Evolutionary conservation across 2,329 filamentous ascomycete species (phyloP).

Genomic region (Sclerotinia subarctica): DNA sequence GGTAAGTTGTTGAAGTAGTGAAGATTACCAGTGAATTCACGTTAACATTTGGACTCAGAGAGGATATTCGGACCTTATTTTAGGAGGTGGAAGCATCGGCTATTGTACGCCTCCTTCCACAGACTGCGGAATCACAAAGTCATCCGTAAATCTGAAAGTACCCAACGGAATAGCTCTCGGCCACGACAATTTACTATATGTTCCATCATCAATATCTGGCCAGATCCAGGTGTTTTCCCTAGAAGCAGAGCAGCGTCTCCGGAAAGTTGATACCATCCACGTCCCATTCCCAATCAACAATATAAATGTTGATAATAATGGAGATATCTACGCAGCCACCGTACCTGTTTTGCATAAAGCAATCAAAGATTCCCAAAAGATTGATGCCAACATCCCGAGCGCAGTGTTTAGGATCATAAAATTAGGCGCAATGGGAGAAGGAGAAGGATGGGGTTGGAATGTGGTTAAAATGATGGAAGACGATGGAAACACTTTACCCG

Average conservation of each 20-base stretch:
- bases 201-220: conserved; percentile 33
- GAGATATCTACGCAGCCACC: conserved; percentile 39
- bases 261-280: conserved; percentile 34
- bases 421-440: conserved; percentile 25
- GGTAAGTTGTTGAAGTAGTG: conserved; percentile 23
- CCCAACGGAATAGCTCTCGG: conserved; percentile 40
- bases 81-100: conserved; percentile 37
- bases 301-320: conserved; percentile 39
- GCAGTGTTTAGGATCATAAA: conserved; percentile 34
- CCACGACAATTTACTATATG: conserved; percentile 39
- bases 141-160: conserved; percentile 31
- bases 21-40: not conserved
- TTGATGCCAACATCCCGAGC: conserved; percentile 26
- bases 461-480: conserved; percentile 40
- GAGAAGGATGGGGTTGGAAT: conserved; percentile 23
- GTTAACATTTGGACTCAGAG: conserved; percentile 28
- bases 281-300: conserved; percentile 39
- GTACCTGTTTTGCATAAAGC: conserved; percentile 36
- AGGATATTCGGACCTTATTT: conserved; percentile 26
- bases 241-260: conserved; percentile 23
- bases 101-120: conserved; percentile 33
- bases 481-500: conserved; percentile 34
- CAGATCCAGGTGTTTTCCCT: conserved; percentile 23
- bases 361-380: conserved; percentile 29
- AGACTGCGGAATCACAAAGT: conserved; percentile 34